A percentile compares a stretch with the other conserved stretches of the same genome.
phyloP scores from a whole-genome alignment of 441 rosid genomes.

The Daphne laureola region DNA sequence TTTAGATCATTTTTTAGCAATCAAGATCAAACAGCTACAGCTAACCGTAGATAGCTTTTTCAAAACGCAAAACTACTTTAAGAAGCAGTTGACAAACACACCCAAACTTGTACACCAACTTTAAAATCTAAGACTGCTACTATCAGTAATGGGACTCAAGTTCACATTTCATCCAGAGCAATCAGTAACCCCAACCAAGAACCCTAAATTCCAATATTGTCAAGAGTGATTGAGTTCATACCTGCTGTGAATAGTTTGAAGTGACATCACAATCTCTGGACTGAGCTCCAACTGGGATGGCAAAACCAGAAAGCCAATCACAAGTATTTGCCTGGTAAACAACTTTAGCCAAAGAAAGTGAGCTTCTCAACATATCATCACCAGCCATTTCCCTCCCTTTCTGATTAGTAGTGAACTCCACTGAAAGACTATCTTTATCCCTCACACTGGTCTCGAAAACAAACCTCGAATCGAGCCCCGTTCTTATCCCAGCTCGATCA shows the following conservation, averaged over 20 bases:
- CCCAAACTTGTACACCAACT: too few species aligned
- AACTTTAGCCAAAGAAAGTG: conserved; percentile 62
- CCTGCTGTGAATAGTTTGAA: conserved; percentile 41
- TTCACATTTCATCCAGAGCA: too few species aligned
- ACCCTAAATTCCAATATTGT: not conserved
- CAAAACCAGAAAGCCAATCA: conserved; percentile 67
- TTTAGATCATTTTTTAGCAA: too few species aligned
- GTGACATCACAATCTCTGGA: conserved; percentile 51
- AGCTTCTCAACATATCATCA: conserved; percentile 26
- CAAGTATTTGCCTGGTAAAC: conserved; percentile 45
- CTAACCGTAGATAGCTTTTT: too few species aligned
- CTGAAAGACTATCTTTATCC: conserved; percentile 50
- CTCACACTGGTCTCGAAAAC: conserved; percentile 55
- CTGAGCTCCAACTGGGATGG: conserved; percentile 73
- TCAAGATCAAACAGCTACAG: too few species aligned
- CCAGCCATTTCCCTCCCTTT: conserved; percentile 11
- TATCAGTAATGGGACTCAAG: too few species aligned
- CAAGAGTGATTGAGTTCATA: conserved; percentile 13
- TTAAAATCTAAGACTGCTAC: too few species aligned
- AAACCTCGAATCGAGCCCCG: conserved; percentile 58
- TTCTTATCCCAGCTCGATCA: conserved; percentile 43
- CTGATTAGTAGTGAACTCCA: conserved; percentile 53
- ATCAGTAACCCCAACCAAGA: too few species aligned
- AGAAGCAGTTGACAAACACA: too few species aligned
- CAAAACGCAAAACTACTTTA: too few species aligned